Percentiles rank a stretch among this genome's conserved stretches.
These are phyloP conservation scores for Lunasporangiospora selenospora DNA, from an alignment of 192 early-diverging fungal genomes.

Conservation along the genomic window DNA sequence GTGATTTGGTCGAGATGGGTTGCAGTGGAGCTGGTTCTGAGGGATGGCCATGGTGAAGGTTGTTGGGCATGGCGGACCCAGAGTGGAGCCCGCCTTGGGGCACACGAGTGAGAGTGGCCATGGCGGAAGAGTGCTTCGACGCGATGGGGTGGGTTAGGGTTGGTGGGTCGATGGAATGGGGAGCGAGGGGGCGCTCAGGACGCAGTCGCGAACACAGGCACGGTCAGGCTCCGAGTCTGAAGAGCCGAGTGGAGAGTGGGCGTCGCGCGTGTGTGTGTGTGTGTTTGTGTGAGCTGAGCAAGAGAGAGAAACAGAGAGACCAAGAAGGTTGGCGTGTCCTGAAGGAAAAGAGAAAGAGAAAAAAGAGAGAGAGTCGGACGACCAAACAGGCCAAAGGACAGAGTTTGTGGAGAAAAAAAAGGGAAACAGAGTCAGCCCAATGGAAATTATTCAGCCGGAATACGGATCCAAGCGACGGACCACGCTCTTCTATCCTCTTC, in stretches of 20 bases:
- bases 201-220: background rate
- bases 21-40: background rate
- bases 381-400: background rate
- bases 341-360: background rate
- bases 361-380: background rate
- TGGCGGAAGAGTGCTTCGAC: no score
- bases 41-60: no score
- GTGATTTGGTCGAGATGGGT: constrained; percentile 11
- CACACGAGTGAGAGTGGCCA: no score
- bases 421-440: no score
- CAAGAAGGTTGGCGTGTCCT: background rate
- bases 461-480: no score
- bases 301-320: background rate
- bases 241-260: background rate
- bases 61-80: no score
- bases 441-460: no score
- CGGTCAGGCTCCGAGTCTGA: background rate
- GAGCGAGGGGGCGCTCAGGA: background rate
- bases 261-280: background rate
- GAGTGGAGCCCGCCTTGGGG: no score
- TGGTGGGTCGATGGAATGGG: background rate
- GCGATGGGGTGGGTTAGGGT: background rate
- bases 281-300: background rate
- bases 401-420: no score
- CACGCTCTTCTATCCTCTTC: no score